Evolutionary conservation across 108 stramenopile species (phyloP), one percentile per base, ranked within the genome.

Genomic region (Cyclotella sp.): DNA sequence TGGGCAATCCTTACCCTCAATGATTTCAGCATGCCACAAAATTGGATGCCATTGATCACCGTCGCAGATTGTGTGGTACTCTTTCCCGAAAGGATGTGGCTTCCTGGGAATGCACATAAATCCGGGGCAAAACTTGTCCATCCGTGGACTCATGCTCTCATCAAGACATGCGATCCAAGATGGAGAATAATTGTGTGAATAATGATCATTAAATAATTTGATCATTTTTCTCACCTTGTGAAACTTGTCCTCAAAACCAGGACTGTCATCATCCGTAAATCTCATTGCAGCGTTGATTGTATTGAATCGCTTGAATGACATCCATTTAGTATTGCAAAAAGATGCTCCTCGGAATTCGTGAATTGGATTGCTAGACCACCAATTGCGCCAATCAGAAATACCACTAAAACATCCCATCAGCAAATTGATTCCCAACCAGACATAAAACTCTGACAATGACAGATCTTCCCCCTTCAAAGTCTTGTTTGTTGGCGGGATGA

Each of bases 121-220:
- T 21, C 74, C 64, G 43, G 74, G 74, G 55, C 66, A 66, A 58
- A 26, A 51, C 64, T 75, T 40, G 55, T 75, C 52, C n/a, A 67
- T 60, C 57, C 68, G 70, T 16, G 45, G 12, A 22, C 21, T 66
- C 74, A 81, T 76, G 14, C 61, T 63, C 68, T 76, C 75, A 44
- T 81, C 79, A 9, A 81, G 41, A 40, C 74, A 75, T 29, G 13
- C 43, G 14, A 75, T 22, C 80, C 80, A 82, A 4, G 60, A 69
- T 0, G 75, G 81, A 39, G 34, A 27, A 44, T 74, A 81, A 1
- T 54, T 21, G 5, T 44, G 22, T 34, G 44, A 43, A 43, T 47
- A 61, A 27, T 82, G 57, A 21, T 76, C 44, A 43, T 82, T 82
- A 42, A 51, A 82, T 7, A 70, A 44, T 3, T 76, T 69, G 13